phyloP scores from a whole-genome alignment of 345 rosid species.

The Eucalyptus fibrosa region DNA sequence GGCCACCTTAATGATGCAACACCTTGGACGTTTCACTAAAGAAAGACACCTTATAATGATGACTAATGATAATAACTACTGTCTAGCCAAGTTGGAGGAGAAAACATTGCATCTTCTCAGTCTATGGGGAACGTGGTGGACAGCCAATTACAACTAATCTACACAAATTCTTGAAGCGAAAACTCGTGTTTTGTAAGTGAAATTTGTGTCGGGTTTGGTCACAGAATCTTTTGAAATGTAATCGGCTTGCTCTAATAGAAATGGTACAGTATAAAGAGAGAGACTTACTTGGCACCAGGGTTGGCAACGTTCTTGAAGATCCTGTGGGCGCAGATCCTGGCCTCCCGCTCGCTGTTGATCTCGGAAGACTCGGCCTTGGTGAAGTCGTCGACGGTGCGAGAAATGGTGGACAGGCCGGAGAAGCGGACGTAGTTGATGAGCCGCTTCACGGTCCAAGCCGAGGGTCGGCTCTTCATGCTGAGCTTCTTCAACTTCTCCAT shows the following conservation, averaged over 20 bases:
- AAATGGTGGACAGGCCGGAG: slow-evolving; percentile 38
- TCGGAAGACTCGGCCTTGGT: slow-evolving; percentile 16
- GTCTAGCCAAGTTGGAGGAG: not conserved
- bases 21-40: not conserved
- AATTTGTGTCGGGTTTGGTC: not conserved
- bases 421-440: slow-evolving; percentile 24
- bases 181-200: not conserved
- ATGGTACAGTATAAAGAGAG: not conserved
- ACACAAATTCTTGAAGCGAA: not conserved
- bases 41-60: not conserved
- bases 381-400: slow-evolving; percentile 30
- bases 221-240: not conserved
- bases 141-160: not conserved
- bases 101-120: not conserved
- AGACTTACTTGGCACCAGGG: slow-evolving; percentile 35
- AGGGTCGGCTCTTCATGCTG: slow-evolving; percentile 13
- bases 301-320: slow-evolving; percentile 44
- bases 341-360: slow-evolving; percentile 46
- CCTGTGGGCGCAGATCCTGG: slow-evolving; percentile 24
- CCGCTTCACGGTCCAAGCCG: slow-evolving; percentile 43
- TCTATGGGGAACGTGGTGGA: not conserved
- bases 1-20: not conserved
- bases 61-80: not conserved
- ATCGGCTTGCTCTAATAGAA: not conserved
- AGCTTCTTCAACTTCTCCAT: slow-evolving; percentile 40